Base-by-base conservation (phyloP, 176 grass and related monocot species). In the Oryza coarctata region DNA sequence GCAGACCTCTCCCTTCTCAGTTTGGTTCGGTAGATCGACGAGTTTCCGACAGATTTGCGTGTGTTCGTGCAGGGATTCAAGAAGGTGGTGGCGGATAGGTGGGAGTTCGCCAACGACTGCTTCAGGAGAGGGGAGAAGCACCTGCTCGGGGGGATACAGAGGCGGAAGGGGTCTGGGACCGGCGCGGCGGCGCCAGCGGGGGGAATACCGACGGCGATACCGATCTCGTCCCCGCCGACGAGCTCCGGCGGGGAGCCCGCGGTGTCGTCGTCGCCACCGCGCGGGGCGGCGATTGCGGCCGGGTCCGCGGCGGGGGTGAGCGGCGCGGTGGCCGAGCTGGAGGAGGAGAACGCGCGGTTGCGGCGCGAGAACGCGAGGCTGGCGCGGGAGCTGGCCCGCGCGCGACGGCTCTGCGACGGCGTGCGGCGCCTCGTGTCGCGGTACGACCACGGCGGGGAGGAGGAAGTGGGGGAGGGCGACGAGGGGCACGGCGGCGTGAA, bases 41-140 rank as follows among this genome's bases (percentile, higher is more conserved):
- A 83, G 65, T 63, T 69, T 65, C 14, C 32, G 71, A 22, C 15
- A 2, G 50, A 47, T 77, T 47, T 49, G 3, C 38, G 39, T 78
- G 26, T 73, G 2, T 31, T 30, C 26, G 64, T 64, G 57, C 38
- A 97, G 95, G 95, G 92, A 38, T 97, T 97, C 73, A 85, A 34
- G 38, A 97, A 97, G 82, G 75, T 93, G 22, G 76, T 88, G 7
- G 68, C 90, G 13, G 95, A 97, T 47, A 79, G 92, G 71, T 97
- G 92, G 95, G 95, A 97, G 83, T 97, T 97, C 70, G 87, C 83
- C 62, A 91, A 97, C 83, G 92, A 91, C 20, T 82, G 80, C 43
- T 97, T 97, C 78, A 82, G 84, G 38, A 75, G 81, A 47, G 92
- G 92, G 13, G 92, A 97, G 88, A 93, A 81, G 88, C 50, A 66